These are phyloP conservation scores for Scheffersomyces illinoinensis DNA, from an alignment of 1,139 yeast genomes.

Conservation along the genomic window DNA sequence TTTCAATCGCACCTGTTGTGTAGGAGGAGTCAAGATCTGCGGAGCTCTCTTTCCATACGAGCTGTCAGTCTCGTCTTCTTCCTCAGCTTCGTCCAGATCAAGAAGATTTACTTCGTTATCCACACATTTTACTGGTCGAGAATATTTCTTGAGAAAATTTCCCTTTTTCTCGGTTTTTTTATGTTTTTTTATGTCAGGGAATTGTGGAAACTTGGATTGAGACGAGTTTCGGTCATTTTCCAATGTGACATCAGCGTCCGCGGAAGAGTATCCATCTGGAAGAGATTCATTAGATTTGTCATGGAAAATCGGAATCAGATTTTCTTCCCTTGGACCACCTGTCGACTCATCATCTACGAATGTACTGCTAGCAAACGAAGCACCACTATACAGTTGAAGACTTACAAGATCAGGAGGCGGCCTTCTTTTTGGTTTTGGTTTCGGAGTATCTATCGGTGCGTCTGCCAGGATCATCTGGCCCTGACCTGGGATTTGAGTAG, in stretches of 20 bases:
- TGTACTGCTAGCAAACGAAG: neutral
- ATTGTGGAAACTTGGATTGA: slow-evolving; percentile 12
- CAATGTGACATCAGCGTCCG: neutral
- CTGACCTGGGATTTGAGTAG: neutral
- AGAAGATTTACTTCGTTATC: slow-evolving; percentile 15
- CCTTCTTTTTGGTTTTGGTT: slow-evolving; percentile 17
- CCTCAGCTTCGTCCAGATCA: slow-evolving; percentile 13
- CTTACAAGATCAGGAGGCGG: slow-evolving; percentile 18
- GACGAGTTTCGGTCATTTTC: neutral
- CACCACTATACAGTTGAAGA: slow-evolving; percentile 1
- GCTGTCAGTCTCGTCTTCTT: slow-evolving; percentile 10
- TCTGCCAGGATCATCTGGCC: neutral
- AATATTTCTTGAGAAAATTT: slow-evolving; percentile 11
- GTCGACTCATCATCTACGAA: neutral
- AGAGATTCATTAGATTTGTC: neutral
- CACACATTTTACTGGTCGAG: slow-evolving; percentile 15
- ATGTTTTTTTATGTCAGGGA: slow-evolving; percentile 11
- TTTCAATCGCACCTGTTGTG: slow-evolving; percentile 45
- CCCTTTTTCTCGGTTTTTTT: slow-evolving; percentile 6
- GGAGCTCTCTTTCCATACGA: slow-evolving; percentile 5
- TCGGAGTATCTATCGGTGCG: neutral
- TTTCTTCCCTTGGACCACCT: slow-evolving; percentile 4
- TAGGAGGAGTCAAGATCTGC: slow-evolving; percentile 9
- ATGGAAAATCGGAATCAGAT: neutral
- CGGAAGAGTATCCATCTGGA: neutral